Evolutionary conservation across 2,329 filamentous ascomycete genomes (phyloP).

Genomic region (Orbilia quercus): DNA sequence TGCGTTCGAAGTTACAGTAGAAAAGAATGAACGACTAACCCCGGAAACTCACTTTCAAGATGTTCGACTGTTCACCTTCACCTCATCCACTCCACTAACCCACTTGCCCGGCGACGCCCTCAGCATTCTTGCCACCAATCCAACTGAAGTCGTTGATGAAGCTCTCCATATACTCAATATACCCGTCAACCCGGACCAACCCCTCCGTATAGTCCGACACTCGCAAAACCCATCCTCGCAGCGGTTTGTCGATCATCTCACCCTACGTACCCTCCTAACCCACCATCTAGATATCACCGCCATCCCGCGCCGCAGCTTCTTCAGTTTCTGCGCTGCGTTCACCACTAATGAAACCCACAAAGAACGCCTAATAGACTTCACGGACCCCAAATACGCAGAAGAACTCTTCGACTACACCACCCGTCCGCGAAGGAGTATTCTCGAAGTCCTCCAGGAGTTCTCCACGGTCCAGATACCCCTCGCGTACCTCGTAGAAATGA

Average conservation of each 20-base stretch:
- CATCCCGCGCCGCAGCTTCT: slow-evolving; percentile 88
- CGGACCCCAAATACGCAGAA: slow-evolving; percentile 80
- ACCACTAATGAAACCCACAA: slow-evolving; percentile 78
- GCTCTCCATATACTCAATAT: slow-evolving; percentile 84
- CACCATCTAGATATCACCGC: slow-evolving; percentile 89
- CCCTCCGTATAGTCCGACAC: slow-evolving; percentile 65
- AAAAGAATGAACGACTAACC: slow-evolving; percentile 78
- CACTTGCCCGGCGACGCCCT: slow-evolving; percentile 82
- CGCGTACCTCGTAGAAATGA: slow-evolving; percentile 75
- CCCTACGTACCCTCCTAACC: slow-evolving; percentile 79
- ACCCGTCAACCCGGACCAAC: slow-evolving; percentile 76
- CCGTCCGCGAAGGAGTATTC: slow-evolving; percentile 84
- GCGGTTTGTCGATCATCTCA: slow-evolving; percentile 62
- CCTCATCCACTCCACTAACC: slow-evolving; percentile 63
- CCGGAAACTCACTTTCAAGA: slow-evolving; percentile 88
- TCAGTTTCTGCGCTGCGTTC: slow-evolving; percentile 80
- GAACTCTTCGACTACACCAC: slow-evolving; percentile 97
- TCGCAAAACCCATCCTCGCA: slow-evolving; percentile 62
- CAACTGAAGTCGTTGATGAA: slow-evolving; percentile 78
- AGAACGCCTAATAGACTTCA: slow-evolving; percentile 85
- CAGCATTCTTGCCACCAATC: slow-evolving; percentile 88
- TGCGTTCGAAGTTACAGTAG: slow-evolving; percentile 68
- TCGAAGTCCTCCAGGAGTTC: slow-evolving; percentile 94
- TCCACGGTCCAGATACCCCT: slow-evolving; percentile 83
- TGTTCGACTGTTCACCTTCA: slow-evolving; percentile 80